Evolutionary conservation across 495 filamentous ascomycete species (phyloP).

Genomic region (Penicillium paradoxum): DNA sequence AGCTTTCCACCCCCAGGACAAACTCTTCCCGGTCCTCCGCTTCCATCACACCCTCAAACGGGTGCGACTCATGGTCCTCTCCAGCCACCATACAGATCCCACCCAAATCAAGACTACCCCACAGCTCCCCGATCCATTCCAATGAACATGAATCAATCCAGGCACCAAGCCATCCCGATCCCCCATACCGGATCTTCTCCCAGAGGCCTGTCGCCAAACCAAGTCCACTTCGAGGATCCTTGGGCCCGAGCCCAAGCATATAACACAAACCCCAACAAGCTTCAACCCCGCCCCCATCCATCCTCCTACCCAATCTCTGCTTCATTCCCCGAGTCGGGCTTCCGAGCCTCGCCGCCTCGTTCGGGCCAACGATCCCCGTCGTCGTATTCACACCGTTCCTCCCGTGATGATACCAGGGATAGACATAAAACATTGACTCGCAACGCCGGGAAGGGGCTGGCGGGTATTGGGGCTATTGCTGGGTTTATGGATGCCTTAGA

Average conservation of each 20-base stretch:
- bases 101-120: constrained; percentile 5
- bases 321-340: constrained; percentile 18
- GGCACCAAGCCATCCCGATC: not conserved
- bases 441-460: constrained; percentile 36
- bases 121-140: constrained; percentile 16
- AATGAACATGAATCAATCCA: constrained; percentile 5
- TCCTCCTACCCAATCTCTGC: constrained; percentile 21
- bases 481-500: constrained; percentile 44
- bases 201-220: constrained; percentile 14
- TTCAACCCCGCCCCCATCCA: constrained; percentile 13
- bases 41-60: not conserved
- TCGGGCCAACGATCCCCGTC: constrained; percentile 18
- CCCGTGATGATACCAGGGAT: constrained; percentile 22
- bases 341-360: constrained; percentile 15
- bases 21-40: constrained; percentile 8
- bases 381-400: constrained; percentile 2
- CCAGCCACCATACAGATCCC: constrained; percentile 9
- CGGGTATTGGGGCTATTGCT: constrained; percentile 40
- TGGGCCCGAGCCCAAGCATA: constrained; percentile 12
- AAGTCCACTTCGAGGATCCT: constrained; percentile 10
- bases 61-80: not conserved
- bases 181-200: constrained; percentile 13
- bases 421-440: constrained; percentile 24
- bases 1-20: constrained; percentile 16
- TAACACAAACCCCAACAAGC: constrained; percentile 8